A percentile compares a stretch with the other conserved stretches of the same genome.
Conservation (phyloP, 73 alveolate species). For the Paramecium bursaria region DNA sequence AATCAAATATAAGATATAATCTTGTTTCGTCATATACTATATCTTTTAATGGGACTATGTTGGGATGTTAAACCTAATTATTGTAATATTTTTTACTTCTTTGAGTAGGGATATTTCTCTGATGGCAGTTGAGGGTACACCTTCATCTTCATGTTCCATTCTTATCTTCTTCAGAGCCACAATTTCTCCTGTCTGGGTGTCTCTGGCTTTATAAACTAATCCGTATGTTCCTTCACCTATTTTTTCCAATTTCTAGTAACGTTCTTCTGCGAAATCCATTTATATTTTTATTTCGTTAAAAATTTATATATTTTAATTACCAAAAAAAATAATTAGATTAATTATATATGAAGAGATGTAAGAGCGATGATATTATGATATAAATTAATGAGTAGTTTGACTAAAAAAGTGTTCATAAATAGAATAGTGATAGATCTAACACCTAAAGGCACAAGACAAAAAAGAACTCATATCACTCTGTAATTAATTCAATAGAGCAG, state of each 20-base stretch:
- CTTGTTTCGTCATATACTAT: constrained; percentile 84
- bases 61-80: constrained; percentile 84
- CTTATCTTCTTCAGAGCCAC: constrained; percentile 95
- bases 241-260: constrained; percentile 89
- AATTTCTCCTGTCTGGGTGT: constrained; percentile 83
- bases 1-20: constrained; percentile 89
- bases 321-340: too few relatives aligned
- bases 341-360: too few relatives aligned
- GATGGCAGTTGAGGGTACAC: constrained; percentile 95
- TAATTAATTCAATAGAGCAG: too few relatives aligned
- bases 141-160: constrained; percentile 97
- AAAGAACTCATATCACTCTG: too few relatives aligned
- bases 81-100: constrained; percentile 60
- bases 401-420: too few relatives aligned
- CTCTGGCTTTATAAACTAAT: constrained; percentile 91
- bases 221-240: constrained; percentile 98
- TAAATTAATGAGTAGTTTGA: too few relatives aligned
- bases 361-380: too few relatives aligned
- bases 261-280: constrained; percentile 72
- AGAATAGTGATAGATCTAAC: too few relatives aligned
- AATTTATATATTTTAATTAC: constrained; percentile 34
- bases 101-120: constrained; percentile 92
- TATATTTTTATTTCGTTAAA: background rate
- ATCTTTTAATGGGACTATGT: constrained; percentile 87
- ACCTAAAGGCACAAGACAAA: too few relatives aligned